Base-by-base conservation (phyloP, 768 basidiomycete species). In the Hydnomerulius pinastri region DNA sequence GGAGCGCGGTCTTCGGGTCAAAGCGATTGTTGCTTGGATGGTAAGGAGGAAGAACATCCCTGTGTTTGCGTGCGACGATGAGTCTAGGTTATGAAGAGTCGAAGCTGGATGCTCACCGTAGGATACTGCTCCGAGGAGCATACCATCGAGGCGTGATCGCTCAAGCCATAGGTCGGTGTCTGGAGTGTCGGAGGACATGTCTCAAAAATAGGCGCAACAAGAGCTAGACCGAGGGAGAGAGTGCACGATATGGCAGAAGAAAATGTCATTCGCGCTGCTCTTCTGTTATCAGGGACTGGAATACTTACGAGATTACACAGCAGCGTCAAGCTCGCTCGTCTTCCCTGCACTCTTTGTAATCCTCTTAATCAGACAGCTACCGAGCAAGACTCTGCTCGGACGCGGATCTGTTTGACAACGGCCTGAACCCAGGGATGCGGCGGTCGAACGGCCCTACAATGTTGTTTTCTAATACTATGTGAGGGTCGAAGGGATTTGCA, bases 101-200 rank as follows among this genome's bases (percentile, higher is more conserved):
- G 15, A 30, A 13, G n/a, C 20, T 27, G 21, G 27, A 39, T 13
- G 29, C 56, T 20, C 35, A 54, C 67, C 65, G 1, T 63, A 67
- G 5, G 55, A 63, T n/a, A 57, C 57, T 27, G 41, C 56, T 2
- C 43, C 15, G 13, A 63, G 47, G 1, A 56, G n/a, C 50, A 61
- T 58, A 5, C 66, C 68, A 44, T 51, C 44, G 12, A 65, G 62
- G 28, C 55, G 62, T 0, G 65, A 59, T 43, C 62, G 42, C 38
- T 67, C 66, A 7, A 69, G 43, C 65, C 62, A 67, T 15, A 69
- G 18, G 29, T 64, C 28, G 7, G 64, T 59, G 6, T 48, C 4
- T 1, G 57, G 55, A 20, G 59, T 58, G 6, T 56, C 45, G 20
- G 62, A 44, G 7, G 52, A 50, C 65, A 65, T 56, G 21, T 4